These are phyloP conservation scores for Delphinella strobiligena DNA, from an alignment of 2,329 filamentous ascomycete species.

Conservation along the genomic window DNA sequence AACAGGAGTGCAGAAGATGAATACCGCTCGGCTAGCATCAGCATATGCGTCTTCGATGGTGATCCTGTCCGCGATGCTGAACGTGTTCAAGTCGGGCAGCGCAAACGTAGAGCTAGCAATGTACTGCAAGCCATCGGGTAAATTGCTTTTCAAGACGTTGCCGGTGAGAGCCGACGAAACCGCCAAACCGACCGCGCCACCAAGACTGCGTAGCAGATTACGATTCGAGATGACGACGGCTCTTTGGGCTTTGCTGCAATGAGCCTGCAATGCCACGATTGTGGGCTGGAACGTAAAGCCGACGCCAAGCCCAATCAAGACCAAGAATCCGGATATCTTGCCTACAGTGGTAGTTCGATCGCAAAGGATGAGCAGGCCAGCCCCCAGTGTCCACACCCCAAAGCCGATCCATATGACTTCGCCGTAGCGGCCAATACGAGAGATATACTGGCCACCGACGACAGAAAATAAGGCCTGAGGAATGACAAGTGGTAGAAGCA, in stretches of 20 bases:
- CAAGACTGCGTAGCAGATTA: slow-evolving; percentile 28
- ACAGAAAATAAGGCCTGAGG: slow-evolving; percentile 18
- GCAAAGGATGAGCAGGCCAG: slow-evolving; percentile 20
- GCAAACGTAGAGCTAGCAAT: slow-evolving; percentile 30
- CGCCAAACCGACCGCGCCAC: slow-evolving; percentile 25
- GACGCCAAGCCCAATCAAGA: slow-evolving; percentile 20
- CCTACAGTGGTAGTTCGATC: slow-evolving; percentile 18
- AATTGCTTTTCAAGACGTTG: slow-evolving; percentile 21
- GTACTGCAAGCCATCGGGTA: slow-evolving; percentile 26
- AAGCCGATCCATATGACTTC: slow-evolving; percentile 35
- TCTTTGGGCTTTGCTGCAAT: slow-evolving; percentile 23
- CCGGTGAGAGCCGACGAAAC: slow-evolving; percentile 23
- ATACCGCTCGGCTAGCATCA: slow-evolving; percentile 42
- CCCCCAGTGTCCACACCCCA: slow-evolving; percentile 24
- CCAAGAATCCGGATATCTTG: slow-evolving; percentile 20
- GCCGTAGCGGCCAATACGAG: slow-evolving; percentile 27
- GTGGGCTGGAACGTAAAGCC: slow-evolving; percentile 28
- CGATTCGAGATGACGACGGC: slow-evolving; percentile 28
- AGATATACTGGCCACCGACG: slow-evolving; percentile 40
- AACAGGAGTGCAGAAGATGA: slow-evolving; percentile 44
- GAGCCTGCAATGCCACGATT: slow-evolving; percentile 27
- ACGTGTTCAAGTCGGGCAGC: slow-evolving; percentile 18
- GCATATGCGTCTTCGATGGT: slow-evolving; percentile 40
- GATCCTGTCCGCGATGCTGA: slow-evolving; percentile 24
- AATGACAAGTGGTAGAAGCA: slow-evolving; percentile 30